Evolutionary conservation across 2,329 filamentous ascomycete species (phyloP), one percentile per base, ranked within the genome.

Genomic region (Scorias spongiosa): DNA sequence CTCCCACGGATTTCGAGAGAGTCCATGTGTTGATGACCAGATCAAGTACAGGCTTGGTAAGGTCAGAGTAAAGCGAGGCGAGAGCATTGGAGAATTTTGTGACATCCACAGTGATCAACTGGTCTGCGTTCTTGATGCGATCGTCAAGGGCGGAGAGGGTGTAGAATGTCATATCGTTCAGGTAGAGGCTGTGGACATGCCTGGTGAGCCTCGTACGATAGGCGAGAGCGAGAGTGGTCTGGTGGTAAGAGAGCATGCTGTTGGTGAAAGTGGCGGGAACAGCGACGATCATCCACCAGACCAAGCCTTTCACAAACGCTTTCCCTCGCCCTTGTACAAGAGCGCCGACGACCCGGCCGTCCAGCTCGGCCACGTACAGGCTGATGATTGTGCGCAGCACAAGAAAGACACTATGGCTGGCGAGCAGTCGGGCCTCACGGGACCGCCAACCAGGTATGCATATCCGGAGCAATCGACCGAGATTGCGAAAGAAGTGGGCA

Each of bases 261-360:
- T 98, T 98, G 36, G 91, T 98, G 61, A 96, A 95, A 0, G 91
- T 96, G 1, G 91, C 91, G 9, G 91, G 91, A 12, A 98, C 74
- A 20, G 91, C 89, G 51, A 98, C 91, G 44, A 89, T 63, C 91
- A 98, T 98, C 91, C 91, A 98, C 87, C 89, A 95, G 5, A 93
- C 76, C 54, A 98, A 79, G 0, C 86, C 80, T 53, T 80, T 79
- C 54, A 96, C 59, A 53, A 98, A 98, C 51, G 93, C 87, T 62
- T 78, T 84, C 12, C 89, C 91, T 52, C 81, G 91, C 2, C 91
- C 91, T 63, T 87, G 81, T 39, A 98, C 88, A 44, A 98, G 68
- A 50, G 79, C 88, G 66, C 91, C 94, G 46, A 98, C 91, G 47
- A 98, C 76, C 48, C 80, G 80, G 39, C 91, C 91, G 64, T 98